These are phyloP conservation scores for Heliosperma pusillum DNA, from an alignment of 148 eudicot species.

Conservation along the genomic window DNA sequence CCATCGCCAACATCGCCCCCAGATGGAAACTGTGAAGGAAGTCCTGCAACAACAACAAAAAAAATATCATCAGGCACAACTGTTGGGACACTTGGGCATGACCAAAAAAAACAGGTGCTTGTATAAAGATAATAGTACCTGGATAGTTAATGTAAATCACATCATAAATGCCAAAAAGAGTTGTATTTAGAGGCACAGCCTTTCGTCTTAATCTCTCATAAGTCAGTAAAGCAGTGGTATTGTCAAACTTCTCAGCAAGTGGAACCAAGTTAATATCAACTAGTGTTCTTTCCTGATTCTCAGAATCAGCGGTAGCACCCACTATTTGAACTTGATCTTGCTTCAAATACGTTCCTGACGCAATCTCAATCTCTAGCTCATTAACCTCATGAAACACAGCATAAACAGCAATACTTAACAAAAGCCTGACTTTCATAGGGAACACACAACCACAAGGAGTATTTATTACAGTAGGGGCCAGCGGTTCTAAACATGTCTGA, in stretches of 20 bases:
- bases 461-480: slow-evolving; percentile 60
- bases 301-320: slow-evolving; percentile 85
- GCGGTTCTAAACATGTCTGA: slow-evolving; percentile 79
- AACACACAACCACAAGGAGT: slow-evolving; percentile 87
- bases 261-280: slow-evolving; percentile 92
- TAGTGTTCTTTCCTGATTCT: slow-evolving; percentile 63
- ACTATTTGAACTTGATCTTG: slow-evolving; percentile 79
- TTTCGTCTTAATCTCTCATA: slow-evolving; percentile 65
- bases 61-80: slow-evolving; percentile 26
- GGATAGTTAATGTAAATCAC: slow-evolving; percentile 69
- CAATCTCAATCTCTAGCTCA: slow-evolving; percentile 86
- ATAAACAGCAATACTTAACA: slow-evolving; percentile 60
- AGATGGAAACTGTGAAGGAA: slow-evolving; percentile 56
- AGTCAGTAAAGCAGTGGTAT: slow-evolving; percentile 77
- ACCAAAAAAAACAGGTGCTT: background rate
- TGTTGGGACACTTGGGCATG: background rate
- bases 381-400: slow-evolving; percentile 66
- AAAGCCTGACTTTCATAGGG: slow-evolving; percentile 88
- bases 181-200: slow-evolving; percentile 75
- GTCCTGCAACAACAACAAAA: slow-evolving; percentile 42
- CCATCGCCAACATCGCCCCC: slow-evolving; percentile 41
- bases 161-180: slow-evolving; percentile 83
- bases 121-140: slow-evolving; percentile 39
- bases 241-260: slow-evolving; percentile 85
- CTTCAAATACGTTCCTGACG: slow-evolving; percentile 71